These are phyloP conservation scores for Fusarium sp. DNA, from an alignment of 2,329 filamentous ascomycete genomes.

Conservation along the genomic window DNA sequence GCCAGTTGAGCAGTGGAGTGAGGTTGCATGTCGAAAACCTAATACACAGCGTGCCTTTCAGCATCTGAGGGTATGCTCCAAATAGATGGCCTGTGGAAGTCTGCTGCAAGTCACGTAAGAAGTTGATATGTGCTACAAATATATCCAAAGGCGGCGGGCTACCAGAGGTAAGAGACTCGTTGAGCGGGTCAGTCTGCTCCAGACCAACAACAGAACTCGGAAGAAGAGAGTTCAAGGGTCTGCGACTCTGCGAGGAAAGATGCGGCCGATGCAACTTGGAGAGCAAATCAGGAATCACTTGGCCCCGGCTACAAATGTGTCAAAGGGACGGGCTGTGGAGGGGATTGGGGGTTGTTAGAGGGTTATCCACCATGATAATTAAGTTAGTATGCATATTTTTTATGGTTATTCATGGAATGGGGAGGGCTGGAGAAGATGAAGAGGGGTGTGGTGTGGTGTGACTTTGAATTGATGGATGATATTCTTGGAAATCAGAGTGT, in stretches of 20 bases:
- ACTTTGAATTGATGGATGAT: background rate
- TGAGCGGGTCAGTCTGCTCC: background rate
- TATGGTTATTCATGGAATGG: constrained; percentile 38
- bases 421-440: background rate
- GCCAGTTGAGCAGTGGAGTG: background rate
- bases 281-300: constrained; percentile 10
- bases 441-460: background rate
- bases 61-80: background rate
- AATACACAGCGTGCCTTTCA: background rate
- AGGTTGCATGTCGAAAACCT: background rate
- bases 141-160: background rate
- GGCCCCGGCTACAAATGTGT: constrained; percentile 5
- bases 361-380: constrained; percentile 18
- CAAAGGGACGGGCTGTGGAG: constrained; percentile 18
- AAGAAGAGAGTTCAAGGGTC: background rate
- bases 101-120: background rate
- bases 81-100: background rate
- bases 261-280: background rate
- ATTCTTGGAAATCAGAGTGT: background rate
- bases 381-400: constrained; percentile 38
- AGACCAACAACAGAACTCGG: constrained; percentile 1
- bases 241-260: background rate
- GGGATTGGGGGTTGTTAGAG: constrained; percentile 3
- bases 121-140: background rate
- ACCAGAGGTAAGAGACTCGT: background rate